Percentiles rank a stretch among this genome's conserved stretches.
Evolutionary conservation across 148 eudicot species (phyloP).

Genomic region (Chenopodium album): DNA sequence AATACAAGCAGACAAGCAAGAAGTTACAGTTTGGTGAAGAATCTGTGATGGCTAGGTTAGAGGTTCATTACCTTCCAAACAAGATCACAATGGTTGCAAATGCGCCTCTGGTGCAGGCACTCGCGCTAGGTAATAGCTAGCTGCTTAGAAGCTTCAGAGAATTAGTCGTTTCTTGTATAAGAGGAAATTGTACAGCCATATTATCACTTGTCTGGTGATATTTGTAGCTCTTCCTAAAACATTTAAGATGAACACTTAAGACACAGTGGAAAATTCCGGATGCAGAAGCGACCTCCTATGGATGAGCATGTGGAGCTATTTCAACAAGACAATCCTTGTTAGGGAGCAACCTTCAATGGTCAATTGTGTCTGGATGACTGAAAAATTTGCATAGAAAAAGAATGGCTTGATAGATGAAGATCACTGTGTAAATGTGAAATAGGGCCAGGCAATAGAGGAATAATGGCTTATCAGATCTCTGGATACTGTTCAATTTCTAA

Average conservation of each 20-base stretch:
- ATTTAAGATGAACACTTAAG: not conserved
- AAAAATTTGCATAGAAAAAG: not conserved
- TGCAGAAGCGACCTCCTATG: not conserved
- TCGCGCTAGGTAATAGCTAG: too few relatives aligned
- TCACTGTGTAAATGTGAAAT: too few relatives aligned
- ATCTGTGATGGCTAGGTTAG: too few relatives aligned
- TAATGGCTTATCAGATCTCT: not conserved
- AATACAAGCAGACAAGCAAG: too few relatives aligned
- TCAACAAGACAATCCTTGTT: not conserved
- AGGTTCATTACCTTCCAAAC: too few relatives aligned
- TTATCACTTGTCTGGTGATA: not conserved
- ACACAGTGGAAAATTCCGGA: not conserved
- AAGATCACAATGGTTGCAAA: too few relatives aligned
- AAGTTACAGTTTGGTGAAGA: too few relatives aligned
- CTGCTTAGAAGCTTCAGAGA: not conserved
- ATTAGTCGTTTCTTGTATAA: not conserved
- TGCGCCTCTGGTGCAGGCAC: too few relatives aligned
- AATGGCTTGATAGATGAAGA: not conserved
- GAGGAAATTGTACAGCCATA: not conserved
- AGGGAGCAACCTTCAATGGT: not conserved
- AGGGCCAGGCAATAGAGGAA: not conserved
- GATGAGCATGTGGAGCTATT: not conserved
- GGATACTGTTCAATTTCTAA: not conserved
- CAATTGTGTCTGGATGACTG: not conserved
- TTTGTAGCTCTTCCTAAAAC: not conserved